These are phyloP conservation scores for Erodium moschatum DNA, from an alignment of 441 rosid species.

Conservation along the genomic window DNA sequence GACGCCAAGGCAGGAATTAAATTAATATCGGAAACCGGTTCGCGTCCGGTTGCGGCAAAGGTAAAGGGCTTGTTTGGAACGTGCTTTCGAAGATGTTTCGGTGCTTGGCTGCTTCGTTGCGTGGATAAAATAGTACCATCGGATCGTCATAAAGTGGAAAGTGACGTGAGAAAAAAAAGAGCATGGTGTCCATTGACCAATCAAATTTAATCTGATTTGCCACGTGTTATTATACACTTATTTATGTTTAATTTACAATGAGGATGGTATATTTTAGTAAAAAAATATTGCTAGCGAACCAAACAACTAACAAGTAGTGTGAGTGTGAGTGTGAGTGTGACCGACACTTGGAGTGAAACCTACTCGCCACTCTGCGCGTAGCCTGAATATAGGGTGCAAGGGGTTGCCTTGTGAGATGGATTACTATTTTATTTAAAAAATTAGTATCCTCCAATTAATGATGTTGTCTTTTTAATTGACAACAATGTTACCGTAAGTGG, in stretches of 20 bases:
- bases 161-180: neutral
- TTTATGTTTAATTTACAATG: too few species aligned
- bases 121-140: neutral
- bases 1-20: neutral
- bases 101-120: neutral
- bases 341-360: constrained; percentile 3
- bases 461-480: neutral
- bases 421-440: neutral
- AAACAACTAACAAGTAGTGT: neutral
- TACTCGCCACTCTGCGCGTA: neutral
- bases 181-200: neutral
- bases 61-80: neutral
- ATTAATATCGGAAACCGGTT: neutral
- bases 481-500: neutral
- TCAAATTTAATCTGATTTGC: neutral
- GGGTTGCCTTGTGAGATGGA: neutral
- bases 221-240: neutral
- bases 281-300: too few species aligned
- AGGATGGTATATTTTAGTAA: too few species aligned
- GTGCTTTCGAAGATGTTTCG: constrained; percentile 4
- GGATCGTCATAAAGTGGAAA: neutral
- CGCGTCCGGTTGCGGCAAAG: neutral
- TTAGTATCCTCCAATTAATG: neutral
- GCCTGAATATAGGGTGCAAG: neutral
- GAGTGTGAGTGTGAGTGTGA: neutral